Evolutionary conservation across 2,329 filamentous ascomycete species (phyloP).

Genomic region (Sclerotinia sclerotiorum): DNA sequence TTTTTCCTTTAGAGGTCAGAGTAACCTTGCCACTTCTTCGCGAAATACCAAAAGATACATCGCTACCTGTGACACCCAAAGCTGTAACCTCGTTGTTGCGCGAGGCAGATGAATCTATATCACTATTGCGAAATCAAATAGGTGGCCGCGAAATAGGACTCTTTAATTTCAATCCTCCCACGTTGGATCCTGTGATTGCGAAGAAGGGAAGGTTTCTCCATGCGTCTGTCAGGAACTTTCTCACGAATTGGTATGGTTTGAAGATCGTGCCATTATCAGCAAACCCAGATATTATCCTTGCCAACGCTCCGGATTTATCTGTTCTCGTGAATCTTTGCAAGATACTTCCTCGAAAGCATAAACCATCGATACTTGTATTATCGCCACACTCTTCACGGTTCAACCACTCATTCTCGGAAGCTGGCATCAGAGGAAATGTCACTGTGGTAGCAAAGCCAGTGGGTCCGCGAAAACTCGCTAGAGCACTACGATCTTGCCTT

Average conservation of each 20-base stretch:
- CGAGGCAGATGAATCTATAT: constrained; percentile 35
- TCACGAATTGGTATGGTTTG: constrained; percentile 39
- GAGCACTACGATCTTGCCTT: constrained; percentile 36
- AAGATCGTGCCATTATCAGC: constrained; percentile 35
- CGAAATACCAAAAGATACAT: constrained; percentile 33
- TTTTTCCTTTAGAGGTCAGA: constrained; percentile 33
- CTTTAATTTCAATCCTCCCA: constrained; percentile 36
- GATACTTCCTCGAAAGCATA: constrained; percentile 20
- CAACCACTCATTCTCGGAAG: constrained; percentile 27
- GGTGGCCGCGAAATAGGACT: constrained; percentile 34
- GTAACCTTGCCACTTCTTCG: constrained; percentile 39
- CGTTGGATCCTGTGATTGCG: constrained; percentile 31
- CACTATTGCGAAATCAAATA: constrained; percentile 29
- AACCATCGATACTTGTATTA: constrained; percentile 35
- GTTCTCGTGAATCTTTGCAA: constrained; percentile 29
- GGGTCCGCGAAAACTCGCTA: constrained; percentile 39
- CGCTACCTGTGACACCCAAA: constrained; percentile 27
- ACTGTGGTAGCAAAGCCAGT: constrained; percentile 39
- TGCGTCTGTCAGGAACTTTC: constrained; percentile 35
- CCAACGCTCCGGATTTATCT: constrained; percentile 33
- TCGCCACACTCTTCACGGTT: constrained; percentile 37
- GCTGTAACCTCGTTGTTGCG: constrained; percentile 30
- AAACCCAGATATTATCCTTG: constrained; percentile 35
- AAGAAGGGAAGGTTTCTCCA: constrained; percentile 33
- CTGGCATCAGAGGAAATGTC: constrained; percentile 32